A percentile compares a stretch with the other conserved stretches of the same genome.
phyloP scores from a whole-genome alignment of 257 asterid genomes.

The Solanum sitiens region DNA sequence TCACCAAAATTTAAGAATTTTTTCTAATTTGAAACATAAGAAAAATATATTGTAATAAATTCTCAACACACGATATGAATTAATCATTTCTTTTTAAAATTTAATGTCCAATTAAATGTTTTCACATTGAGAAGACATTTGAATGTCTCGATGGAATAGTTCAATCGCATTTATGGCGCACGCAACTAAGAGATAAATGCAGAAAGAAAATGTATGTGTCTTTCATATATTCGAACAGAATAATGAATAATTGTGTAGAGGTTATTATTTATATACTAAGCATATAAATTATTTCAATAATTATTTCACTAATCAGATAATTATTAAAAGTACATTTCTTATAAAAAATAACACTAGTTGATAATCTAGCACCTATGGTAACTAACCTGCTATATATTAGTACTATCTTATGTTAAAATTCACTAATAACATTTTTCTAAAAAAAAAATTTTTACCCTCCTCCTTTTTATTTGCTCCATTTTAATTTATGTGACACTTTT shows the following conservation, averaged over 20 bases:
- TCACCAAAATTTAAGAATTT: no score
- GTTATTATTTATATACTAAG: not conserved
- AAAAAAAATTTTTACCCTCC: no score
- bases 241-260: not conserved
- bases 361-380: not conserved
- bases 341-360: not conserved
- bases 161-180: not conserved
- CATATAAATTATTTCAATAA: not conserved
- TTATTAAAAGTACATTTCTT: not conserved
- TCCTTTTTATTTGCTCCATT: rapidly evolving
- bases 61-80: no score
- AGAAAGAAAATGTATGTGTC: no score
- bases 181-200: not conserved
- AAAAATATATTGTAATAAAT: no score
- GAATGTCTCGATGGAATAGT: not conserved
- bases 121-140: not conserved
- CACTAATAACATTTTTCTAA: not conserved
- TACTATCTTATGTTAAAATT: not conserved
- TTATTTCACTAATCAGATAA: not conserved
- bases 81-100: not conserved
- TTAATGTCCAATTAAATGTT: not conserved
- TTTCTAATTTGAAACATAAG: not conserved
- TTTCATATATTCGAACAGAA: no score
- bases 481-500: no score
- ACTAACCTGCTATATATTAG: not conserved